phyloP scores from a whole-genome alignment of 345 rosid species.

The Turritis glabra region DNA sequence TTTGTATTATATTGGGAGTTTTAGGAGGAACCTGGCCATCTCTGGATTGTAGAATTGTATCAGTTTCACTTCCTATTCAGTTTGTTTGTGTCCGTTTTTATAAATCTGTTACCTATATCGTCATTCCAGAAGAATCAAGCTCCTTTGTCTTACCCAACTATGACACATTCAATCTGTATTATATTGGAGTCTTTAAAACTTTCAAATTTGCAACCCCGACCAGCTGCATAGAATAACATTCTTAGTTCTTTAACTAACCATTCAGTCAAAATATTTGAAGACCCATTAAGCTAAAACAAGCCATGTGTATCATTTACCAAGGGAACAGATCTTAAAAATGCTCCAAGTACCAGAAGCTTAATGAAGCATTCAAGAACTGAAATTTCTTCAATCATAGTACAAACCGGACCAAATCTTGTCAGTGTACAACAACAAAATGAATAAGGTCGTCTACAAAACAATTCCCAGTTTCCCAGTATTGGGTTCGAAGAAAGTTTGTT shows the following conservation, averaged over 20 bases:
- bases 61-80: constrained; percentile 27
- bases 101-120: not conserved
- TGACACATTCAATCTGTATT: not conserved
- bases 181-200: too few relatives aligned
- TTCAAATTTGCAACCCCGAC: too few relatives aligned
- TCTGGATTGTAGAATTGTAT: constrained; percentile 35
- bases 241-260: not conserved
- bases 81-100: constrained; percentile 25
- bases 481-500: constrained; percentile 28
- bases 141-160: not conserved
- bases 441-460: constrained; percentile 19
- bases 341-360: not conserved
- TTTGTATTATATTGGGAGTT: constrained; percentile 41
- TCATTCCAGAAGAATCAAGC: not conserved
- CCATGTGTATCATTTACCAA: not conserved
- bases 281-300: not conserved
- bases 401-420: not conserved
- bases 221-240: not conserved
- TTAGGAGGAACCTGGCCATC: constrained; percentile 20
- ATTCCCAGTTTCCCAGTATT: constrained; percentile 7
- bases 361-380: constrained; percentile 1
- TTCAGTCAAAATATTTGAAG: not conserved
- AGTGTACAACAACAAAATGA: constrained; percentile 26
- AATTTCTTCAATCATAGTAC: constrained; percentile 1
- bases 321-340: not conserved